These are phyloP conservation scores for Chloranthus sessilifolius DNA, from an alignment of 164 flowering plant species.

Conservation along the genomic window DNA sequence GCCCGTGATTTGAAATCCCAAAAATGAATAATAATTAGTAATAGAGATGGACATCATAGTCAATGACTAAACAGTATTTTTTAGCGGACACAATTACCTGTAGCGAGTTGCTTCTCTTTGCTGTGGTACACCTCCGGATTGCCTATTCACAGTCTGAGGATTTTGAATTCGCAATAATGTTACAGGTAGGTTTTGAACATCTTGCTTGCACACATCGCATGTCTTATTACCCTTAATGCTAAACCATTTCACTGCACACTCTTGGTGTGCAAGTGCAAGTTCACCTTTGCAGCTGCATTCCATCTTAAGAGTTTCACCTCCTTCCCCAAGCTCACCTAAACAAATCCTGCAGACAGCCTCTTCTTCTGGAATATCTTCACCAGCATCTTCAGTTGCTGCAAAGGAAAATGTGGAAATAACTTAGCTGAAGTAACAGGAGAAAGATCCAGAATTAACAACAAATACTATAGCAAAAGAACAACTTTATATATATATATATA, in stretches of 20 bases:
- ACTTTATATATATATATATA: no score
- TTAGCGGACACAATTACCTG: no score
- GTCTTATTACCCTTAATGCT: conserved; percentile 72
- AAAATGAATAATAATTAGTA: no score
- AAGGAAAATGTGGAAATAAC: no score
- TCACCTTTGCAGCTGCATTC: conserved; percentile 85
- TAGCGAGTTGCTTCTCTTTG: conserved; percentile 43
- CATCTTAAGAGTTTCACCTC: conserved; percentile 64
- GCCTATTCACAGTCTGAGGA: conserved; percentile 34
- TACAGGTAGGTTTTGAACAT: conserved; percentile 64
- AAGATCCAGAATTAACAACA: no score
- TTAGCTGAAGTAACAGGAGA: no score
- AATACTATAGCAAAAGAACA: no score
- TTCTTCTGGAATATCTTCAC: conserved; percentile 73
- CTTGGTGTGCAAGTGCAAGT: conserved; percentile 75
- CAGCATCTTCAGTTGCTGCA: conserved; percentile 34
- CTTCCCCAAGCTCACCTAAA: conserved; percentile 62
- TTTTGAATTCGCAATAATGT: conserved; percentile 44
- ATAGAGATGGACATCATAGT: no score
- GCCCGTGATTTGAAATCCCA: no score
- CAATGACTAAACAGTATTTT: no score
- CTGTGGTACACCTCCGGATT: conserved; percentile 22
- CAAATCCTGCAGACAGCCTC: conserved; percentile 81
- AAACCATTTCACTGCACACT: conserved; percentile 80
- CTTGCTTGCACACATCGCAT: conserved; percentile 71